Base-by-base conservation (phyloP, 176 grass and related monocot genomes). In the Oryza rufipogon region DNA sequence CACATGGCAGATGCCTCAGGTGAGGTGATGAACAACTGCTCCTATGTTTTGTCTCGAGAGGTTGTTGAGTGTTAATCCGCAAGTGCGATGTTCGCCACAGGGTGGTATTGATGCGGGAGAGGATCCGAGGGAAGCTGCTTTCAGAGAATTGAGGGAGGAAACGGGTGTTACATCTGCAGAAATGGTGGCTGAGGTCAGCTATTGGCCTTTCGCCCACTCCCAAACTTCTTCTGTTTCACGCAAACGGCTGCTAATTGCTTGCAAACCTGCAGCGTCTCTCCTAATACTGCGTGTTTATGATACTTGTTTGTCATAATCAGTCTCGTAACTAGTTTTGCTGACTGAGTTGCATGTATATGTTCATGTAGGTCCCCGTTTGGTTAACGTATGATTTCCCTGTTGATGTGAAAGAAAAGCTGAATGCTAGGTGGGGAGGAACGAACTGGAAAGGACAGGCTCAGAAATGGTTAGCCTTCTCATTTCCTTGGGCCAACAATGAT, bases 1-100 rank as follows among this genome's bases (percentile, higher is more conserved):
- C 84, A 85, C 87, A 10, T 98, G 93, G 96, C 93, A 95, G 77
- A 95, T 98, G 96, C 96, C 96, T 89, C 96, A 98, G 96, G 91
- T 98, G 63, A 98, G 96, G 91, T 95, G 63, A 30, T 66, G 17
- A 28, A 26, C 26, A 7, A 1, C 4, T 19, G 10, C 28, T 28
- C 11, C 23, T 6, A 9, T 17, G 6, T 6, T 71, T 26, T 28
- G 58, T 63, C 58, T 58, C 42, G 39, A 41, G 39, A 41, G 4
- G 14, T 20, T 11, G 32, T 17, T 0, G 26, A 3, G 65, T 63
- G 58, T 26, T 78, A 48, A 86, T 28, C 39, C 65, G 8, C 16
- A 17, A 32, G 6, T 34, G 10, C 5, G 33, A 0, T 5, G 58
- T 42, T 48, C 30, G 0, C 42, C 3, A 4, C 81, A 96, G 96